phyloP scores from a whole-genome alignment of 1,139 yeast species.

The Scheffersomyces insectosa region DNA sequence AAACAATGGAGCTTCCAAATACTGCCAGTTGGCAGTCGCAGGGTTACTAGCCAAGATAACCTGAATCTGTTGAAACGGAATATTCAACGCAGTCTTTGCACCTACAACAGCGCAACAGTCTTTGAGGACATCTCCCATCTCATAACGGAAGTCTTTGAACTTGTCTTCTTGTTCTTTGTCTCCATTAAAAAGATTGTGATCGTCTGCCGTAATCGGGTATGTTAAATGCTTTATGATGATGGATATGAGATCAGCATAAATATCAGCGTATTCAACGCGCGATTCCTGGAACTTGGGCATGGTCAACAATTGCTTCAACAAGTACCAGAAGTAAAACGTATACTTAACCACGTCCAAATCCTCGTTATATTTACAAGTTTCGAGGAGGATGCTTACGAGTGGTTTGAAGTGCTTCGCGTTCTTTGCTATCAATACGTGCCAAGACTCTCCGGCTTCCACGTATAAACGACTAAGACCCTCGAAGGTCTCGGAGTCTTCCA shows the following conservation, averaged over 20 bases:
- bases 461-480: slow-evolving; percentile 75
- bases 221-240: slow-evolving; percentile 72
- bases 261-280: slow-evolving; percentile 54
- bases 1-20: slow-evolving; percentile 86
- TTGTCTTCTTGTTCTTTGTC: slow-evolving; percentile 86
- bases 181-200: slow-evolving; percentile 50
- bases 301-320: slow-evolving; percentile 70
- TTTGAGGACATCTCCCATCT: slow-evolving; percentile 94
- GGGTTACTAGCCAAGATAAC: slow-evolving; percentile 32
- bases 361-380: slow-evolving; percentile 61
- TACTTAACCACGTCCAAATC: slow-evolving; percentile 89
- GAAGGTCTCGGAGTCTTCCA: slow-evolving; percentile 70
- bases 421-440: slow-evolving; percentile 86
- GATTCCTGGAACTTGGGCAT: slow-evolving; percentile 65
- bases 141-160: slow-evolving; percentile 90
- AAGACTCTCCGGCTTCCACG: slow-evolving; percentile 92
- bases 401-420: slow-evolving; percentile 71
- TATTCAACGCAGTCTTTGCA: slow-evolving; percentile 61
- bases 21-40: slow-evolving; percentile 65
- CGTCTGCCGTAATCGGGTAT: slow-evolving; percentile 61
- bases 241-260: slow-evolving; percentile 63
- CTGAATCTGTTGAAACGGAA: slow-evolving; percentile 59
- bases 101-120: slow-evolving; percentile 94
- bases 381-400: slow-evolving; percentile 72
- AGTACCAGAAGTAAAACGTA: slow-evolving; percentile 92